Base-by-base conservation (phyloP, 805 yeast genomes). In the Wickerhamiella siamensis region DNA sequence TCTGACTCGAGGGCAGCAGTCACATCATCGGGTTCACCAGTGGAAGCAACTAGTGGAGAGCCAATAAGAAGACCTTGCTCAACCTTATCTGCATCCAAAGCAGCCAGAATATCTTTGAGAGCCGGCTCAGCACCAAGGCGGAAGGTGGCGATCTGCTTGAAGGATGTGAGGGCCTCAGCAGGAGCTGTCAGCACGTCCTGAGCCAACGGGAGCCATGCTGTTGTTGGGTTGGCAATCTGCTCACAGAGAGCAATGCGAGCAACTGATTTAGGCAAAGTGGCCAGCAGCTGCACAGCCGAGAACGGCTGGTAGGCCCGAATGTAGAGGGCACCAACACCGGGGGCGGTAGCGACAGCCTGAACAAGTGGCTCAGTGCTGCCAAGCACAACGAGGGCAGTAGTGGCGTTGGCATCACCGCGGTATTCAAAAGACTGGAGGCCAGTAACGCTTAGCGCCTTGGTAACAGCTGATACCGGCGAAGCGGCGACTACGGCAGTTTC, bases 261-360 rank as follows among this genome's bases (percentile, higher is more conserved):
- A 41, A 74, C 72, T 6, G 75, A 58, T 2, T 67, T 47, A 21
- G 88, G 87, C 33, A 81, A 57, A 2, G 63, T 52, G 1, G 62
- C 49, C 39, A 74, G 62, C 22, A 83, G 63, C 14, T 65, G 57
- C n/a, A 64, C 57, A 39, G 77, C 65, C 45, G 69, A 62, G 65
- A 86, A 81, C 2, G 95, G 94, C 53, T 83, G 73, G 64, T 79
- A 80, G 26, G 73, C 72, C 33, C 79, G 73, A 36, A 83, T 65
- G 6, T 73, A 62, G 36, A 81, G 60, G 26, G 80, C 56, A 33
- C 76, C 71, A n/a, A 42, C 26, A 16, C 32, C 16, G 20, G 31
- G 34, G 16, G 66, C 64, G 34, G 60, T 55, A 27, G 64, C 59
- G 20, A 63, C 52, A n/a, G 68, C 65, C 9, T 58, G 48, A 4